These are phyloP conservation scores for Neurospora sp. DNA, from an alignment of 495 filamentous ascomycete species.

Conservation along the genomic window DNA sequence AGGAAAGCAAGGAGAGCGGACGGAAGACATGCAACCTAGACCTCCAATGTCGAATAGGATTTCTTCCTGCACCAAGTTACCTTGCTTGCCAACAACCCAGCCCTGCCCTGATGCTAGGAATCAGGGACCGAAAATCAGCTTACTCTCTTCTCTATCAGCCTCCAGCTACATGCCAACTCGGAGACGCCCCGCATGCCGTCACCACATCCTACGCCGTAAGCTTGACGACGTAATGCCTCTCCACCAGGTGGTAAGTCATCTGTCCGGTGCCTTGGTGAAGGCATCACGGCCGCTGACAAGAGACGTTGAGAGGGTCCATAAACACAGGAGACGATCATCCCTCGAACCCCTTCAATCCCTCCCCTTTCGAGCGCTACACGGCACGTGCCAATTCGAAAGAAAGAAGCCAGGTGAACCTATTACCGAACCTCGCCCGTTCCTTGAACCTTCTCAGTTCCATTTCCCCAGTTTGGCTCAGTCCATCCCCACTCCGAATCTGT, in stretches of 20 bases:
- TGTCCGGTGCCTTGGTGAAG: background rate
- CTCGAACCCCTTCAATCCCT: background rate
- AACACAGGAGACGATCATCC: background rate
- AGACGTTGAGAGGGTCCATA: background rate
- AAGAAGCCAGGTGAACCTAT: background rate
- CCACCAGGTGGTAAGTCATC: background rate
- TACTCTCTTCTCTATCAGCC: background rate
- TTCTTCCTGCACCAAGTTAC: background rate
- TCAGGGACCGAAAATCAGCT: background rate
- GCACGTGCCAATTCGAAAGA: background rate
- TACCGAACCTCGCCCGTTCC: background rate
- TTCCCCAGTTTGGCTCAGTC: constrained; percentile 1
- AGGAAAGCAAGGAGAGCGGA: background rate
- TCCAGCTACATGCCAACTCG: background rate
- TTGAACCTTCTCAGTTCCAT: background rate
- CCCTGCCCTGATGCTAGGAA: background rate
- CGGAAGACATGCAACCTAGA: background rate
- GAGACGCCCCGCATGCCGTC: background rate
- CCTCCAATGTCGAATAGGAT: background rate
- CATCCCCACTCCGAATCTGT: constrained; percentile 3
- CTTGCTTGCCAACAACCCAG: background rate
- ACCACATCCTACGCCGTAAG: background rate
- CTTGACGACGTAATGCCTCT: background rate
- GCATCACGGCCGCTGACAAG: background rate
- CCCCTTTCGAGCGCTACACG: background rate